Evolutionary conservation across 2,329 filamentous ascomycete genomes (phyloP), one percentile per base, ranked within the genome.

Genomic region (Colletotrichum cordylinicola): DNA sequence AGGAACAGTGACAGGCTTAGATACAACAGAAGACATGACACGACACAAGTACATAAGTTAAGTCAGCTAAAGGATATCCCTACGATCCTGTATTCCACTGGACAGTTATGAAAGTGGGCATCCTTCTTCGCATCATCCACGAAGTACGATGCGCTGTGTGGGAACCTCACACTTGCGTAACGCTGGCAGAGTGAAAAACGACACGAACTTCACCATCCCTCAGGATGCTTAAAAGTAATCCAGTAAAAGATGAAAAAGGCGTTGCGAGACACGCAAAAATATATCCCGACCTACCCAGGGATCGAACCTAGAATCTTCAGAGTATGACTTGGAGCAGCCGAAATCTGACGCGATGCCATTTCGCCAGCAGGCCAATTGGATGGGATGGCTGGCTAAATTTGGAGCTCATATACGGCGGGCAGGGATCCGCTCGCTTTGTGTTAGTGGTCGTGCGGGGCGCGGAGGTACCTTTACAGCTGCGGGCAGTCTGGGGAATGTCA

Each of bases 301-400:
- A 70, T 70, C 67, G 67, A 70, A 70, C 67, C 67, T 70, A 62
- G 24, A 70, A 70, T 70, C 67, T 70, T 70, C 67, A 70, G 56
- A 70, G 67, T 9, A 35, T 70, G 67, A 62, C 67, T 35, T n/a
- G 18, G 18, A 18, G 13, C 18, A 70, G 56, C 67, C 67, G 67
- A 70, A 70, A 70, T 70, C 56, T 70, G 67, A 70, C 67, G 67
- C 67, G 67, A 70, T 70, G 67, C 67, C 67, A 70, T 70, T 70
- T 70, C 67, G 67, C 67, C 67, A 70, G 67, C 67, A 70, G 67
- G 67, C 67, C 67, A 27, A 21, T 37, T 56, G 33, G 52, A 62
- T 70, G 39, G 1, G 1, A 0, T 7, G 8, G 21, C 12, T 0
- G 13, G n/a, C 1, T 2, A 9, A n/a, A 15, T 62, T 62, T 24